Base-by-base conservation (phyloP, 2,329 filamentous ascomycete genomes). In the Colletotrichum sojae region DNA sequence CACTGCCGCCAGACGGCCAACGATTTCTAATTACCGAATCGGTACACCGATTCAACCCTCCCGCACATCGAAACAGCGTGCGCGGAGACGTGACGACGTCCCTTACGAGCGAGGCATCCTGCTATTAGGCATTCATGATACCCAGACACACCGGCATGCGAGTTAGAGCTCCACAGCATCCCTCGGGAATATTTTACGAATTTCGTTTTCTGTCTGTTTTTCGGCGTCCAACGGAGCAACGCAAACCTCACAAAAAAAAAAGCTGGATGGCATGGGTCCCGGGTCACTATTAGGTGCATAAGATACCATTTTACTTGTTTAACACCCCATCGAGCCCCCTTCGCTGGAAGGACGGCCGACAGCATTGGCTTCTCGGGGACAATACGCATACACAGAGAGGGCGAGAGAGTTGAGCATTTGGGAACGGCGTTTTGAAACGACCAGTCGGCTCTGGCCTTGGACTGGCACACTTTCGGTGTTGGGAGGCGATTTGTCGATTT, bases 101-200 rank as follows among this genome's bases (percentile, higher is more conserved):
- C 6, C 27, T 53, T 36, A 66, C 45, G 56, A 69, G 55, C 58
- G 54, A 57, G 65, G 68, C 62, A 67, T 71, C 59, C 62, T 70
- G 73, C 73, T 74, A 40, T 66, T 48, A 73, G 72, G 72, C 72
- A 71, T 72, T 49, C 43, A 56, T 56, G 73, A 74, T 73, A 74
- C 73, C 73, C 66, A 57, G 31, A 36, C n/a, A 27, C 25, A 61
- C 15, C 36, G 36, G 56, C 51, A 52, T 46, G 56, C 55, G 55
- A 69, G 56, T 46, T 69, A 61, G 55, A 61, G 56, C 36, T 66
- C 45, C 40, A 22, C 48, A 48, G 39, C 60, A 65, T 39, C 2
- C 22, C 22, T 52, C 40, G 10, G 20, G 39, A 20, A 12, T 16
- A 16, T 46, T 46, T 49, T 13, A 56, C 51, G 20, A 63, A 1